Evolutionary conservation across 805 yeast genomes (phyloP).

Genomic region (Starmerella stigmatis): DNA sequence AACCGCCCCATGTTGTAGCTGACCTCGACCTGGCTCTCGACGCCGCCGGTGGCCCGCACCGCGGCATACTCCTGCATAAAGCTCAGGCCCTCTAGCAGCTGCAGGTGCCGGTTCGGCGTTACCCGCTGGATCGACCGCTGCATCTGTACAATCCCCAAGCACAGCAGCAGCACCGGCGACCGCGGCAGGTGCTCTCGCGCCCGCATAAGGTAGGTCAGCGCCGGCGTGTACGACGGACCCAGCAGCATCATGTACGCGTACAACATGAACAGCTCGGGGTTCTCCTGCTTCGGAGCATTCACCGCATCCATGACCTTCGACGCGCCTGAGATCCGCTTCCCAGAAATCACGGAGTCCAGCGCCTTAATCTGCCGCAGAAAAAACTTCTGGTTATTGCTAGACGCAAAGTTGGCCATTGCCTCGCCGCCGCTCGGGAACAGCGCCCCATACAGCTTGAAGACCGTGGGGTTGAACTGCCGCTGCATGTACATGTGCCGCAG

Average conservation of each 20-base stretch:
- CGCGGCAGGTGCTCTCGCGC: slow-evolving; percentile 55
- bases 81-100: slow-evolving; percentile 76
- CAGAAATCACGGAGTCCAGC: slow-evolving; percentile 54
- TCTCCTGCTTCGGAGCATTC: slow-evolving; percentile 22
- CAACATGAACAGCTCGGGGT: slow-evolving; percentile 62
- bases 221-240: slow-evolving; percentile 71
- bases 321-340: slow-evolving; percentile 56
- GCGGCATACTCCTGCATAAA: slow-evolving; percentile 63
- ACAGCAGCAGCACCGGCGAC: slow-evolving; percentile 70
- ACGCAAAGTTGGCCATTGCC: slow-evolving; percentile 53
- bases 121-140: slow-evolving; percentile 89
- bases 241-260: slow-evolving; percentile 74
- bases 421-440: slow-evolving; percentile 52
- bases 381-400: slow-evolving; percentile 80
- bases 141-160: slow-evolving; percentile 68
- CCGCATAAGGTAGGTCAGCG: slow-evolving; percentile 65
- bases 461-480: slow-evolving; percentile 65
- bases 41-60: slow-evolving; percentile 31
- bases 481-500: slow-evolving; percentile 54
- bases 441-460: slow-evolving; percentile 55
- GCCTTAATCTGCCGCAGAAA: slow-evolving; percentile 85
- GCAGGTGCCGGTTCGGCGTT: slow-evolving; percentile 75
- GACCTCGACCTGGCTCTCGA: slow-evolving; percentile 39
- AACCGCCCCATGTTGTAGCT: slow-evolving; percentile 74
- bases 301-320: slow-evolving; percentile 44